These are phyloP conservation scores for Purpureocillium lavendulum DNA, from an alignment of 2,329 filamentous ascomycete genomes.

Conservation along the genomic window DNA sequence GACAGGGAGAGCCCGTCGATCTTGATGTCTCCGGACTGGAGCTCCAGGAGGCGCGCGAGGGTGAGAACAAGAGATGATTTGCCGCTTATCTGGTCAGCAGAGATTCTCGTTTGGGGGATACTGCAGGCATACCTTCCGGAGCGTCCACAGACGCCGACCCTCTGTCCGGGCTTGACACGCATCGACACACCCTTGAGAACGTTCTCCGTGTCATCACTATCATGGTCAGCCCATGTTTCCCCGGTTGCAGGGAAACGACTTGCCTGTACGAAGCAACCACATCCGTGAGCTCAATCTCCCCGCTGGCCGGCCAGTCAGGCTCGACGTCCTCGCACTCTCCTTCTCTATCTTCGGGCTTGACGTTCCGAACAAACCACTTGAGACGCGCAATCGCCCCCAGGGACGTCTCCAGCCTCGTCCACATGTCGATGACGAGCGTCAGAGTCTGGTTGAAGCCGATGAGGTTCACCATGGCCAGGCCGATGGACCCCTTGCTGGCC, in stretches of 20 bases:
- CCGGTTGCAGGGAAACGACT: background rate
- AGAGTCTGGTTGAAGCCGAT: constrained; percentile 20
- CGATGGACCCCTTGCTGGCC: constrained; percentile 20
- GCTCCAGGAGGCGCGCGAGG: constrained; percentile 39
- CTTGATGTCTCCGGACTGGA: constrained; percentile 24
- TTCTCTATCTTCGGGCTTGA: constrained; percentile 17
- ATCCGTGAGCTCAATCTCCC: constrained; percentile 16
- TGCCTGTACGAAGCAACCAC: constrained; percentile 19
- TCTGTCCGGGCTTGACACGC: constrained; percentile 26
- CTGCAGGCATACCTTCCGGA: constrained; percentile 24
- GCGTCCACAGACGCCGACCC: constrained; percentile 41
- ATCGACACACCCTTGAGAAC: constrained; percentile 12
- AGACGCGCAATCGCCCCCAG: constrained; percentile 25
- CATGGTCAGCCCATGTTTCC: background rate
- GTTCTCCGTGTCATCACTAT: constrained; percentile 8
- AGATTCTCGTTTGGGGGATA: too few species aligned
- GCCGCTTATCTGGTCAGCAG: constrained; percentile 27
- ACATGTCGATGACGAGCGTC: constrained; percentile 20
- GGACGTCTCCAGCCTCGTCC: constrained; percentile 27
- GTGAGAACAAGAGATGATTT: constrained; percentile 40
- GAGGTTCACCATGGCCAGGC: constrained; percentile 19
- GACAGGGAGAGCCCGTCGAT: constrained; percentile 35
- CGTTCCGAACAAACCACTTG: constrained; percentile 19
- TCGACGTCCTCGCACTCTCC: constrained; percentile 2
- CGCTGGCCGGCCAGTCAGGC: constrained; percentile 17